Base-by-base conservation (phyloP, 768 basidiomycete species). In the Tulasnella sp. region DNA sequence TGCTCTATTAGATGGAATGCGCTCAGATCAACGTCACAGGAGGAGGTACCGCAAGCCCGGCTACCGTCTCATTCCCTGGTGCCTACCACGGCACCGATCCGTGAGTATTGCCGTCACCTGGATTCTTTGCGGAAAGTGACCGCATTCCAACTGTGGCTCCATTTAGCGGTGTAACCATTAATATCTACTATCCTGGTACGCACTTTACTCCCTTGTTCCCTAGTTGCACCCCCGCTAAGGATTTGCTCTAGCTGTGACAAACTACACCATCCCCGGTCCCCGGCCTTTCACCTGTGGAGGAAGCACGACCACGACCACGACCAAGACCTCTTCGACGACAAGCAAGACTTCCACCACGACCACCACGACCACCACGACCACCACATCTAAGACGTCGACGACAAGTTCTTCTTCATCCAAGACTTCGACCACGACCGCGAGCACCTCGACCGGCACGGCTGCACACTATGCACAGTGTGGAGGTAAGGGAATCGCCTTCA, bases 1-100 rank as follows among this genome's bases (percentile, higher is more conserved):
- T 18, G 26, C 20, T 67, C 15, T 40, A 32, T 42, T 79, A 78
- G 83, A 85, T 85, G 84, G 85, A 85, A 78, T 85, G 85, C 70
- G 85, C 84, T 39, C 85, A 85, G 80, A 81, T 85, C 42, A 80
- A 83, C 70, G 83, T 85, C 78, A 84, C 84, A 6, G 85, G 84
- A 35, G 84, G 84, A 3, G 84, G 84, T 23, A 83, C 78, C 77
- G 80, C 82, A 3, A 72, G 79, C 44, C 84, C 81, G 20, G 51
- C 61, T 73, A 57, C 75, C 26, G 70, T 74, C 4, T 74, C 40
- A n/a, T 80, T 82, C 80, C 82, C 82, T 26, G 82, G 82, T 32
- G 81, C 82, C 23, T 79, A 79, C 51, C n/a, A 61, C 5, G 78
- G 78, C 20, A 69, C 72, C 29, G 57, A 73, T 51, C 77, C 77